Base-by-base conservation (phyloP, 2,329 filamentous ascomycete species). In the Fusarium praegraminearum region DNA sequence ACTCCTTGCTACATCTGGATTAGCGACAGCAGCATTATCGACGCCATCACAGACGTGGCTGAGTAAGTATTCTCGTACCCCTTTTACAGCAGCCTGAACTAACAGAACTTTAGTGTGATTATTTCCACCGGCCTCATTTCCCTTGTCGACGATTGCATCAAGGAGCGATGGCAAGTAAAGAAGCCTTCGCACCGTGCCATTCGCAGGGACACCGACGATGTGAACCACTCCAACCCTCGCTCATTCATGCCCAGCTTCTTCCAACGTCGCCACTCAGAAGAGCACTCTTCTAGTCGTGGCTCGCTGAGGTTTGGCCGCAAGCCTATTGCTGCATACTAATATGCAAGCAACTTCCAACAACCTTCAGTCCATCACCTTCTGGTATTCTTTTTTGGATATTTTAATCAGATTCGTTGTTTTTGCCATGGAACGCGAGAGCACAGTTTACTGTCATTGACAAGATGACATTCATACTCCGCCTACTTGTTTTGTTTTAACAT, bases 1-100 rank as follows among this genome's bases (percentile, higher is more conserved):
- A 92, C 93, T 57, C 94, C 93, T 7, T 97, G 92, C 78, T 93
- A 92, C 74, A 90, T 98, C 89, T 94, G 93, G 89, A 93, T 98
- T 77, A 93, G 88, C 73, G 93, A 97, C 78, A 82, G 88, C 63
- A 85, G 84, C 18, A 85, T 96, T 63, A 84, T 96, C 70, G 83
- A 86, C 33, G 89, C 87, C 71, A 83, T 88, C 77, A 91, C 91
- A 51, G 94, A 97, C 78, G 89, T 97, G 75, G 93, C 93, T 67
- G 94, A 98, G 93, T 97, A 89, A 83, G 85, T 84, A 46, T 32
- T 33, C 32, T 62, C 49, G 28, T 20, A 32, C 47, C 40, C 28
- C 46, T 45, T 64, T 30, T 32, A 40, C 44, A 33, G 33, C 26
- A n/a, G 41, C 46, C 33, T 30, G 63, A 53, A 59, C 71, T 78